Conservation (phyloP, 1,284 basidiomycete genomes). For the Mycena citricolor region DNA sequence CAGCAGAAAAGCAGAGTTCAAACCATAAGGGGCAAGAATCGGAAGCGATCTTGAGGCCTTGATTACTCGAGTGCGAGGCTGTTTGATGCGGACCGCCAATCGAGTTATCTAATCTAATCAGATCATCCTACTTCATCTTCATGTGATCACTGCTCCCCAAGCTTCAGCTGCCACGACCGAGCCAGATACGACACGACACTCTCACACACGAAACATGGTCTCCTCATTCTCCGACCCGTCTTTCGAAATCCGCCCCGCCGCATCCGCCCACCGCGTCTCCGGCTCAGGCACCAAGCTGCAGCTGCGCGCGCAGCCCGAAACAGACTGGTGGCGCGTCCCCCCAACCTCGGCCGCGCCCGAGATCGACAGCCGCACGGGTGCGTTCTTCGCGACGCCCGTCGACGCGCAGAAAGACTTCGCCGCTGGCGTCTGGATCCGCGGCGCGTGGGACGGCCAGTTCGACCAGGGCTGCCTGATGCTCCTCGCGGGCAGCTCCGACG, state of each 20-base stretch:
- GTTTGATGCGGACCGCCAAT: no score
- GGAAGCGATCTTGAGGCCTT: no score
- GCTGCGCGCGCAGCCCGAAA: constrained; percentile 12
- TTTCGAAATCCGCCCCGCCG: constrained; percentile 16
- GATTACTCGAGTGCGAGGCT: no score
- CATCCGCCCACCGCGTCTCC: constrained; percentile 18
- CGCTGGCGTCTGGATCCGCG: constrained; percentile 23
- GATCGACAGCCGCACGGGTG: constrained; percentile 20
- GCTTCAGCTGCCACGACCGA: no score
- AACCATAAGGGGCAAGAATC: no score
- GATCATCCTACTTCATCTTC: no score
- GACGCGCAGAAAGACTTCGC: constrained; percentile 21
- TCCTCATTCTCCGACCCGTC: constrained; percentile 9
- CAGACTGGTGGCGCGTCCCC: constrained; percentile 23
- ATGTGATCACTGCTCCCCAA: no score
- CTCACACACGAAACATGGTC: no score
- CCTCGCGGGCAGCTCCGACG: constrained; percentile 12
- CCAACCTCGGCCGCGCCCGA: constrained; percentile 5
- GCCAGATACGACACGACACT: no score
- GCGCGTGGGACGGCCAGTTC: constrained; percentile 22
- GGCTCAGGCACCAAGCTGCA: constrained; percentile 12
- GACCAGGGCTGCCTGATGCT: constrained; percentile 26
- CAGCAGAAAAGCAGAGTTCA: no score
- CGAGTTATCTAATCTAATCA: no score
- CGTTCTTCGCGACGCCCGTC: constrained; percentile 15